Percentiles rank a stretch among this genome's conserved stretches.
Conservation (phyloP, 371 early-diverging fungal species). For the Blakeslea trispora region DNA sequence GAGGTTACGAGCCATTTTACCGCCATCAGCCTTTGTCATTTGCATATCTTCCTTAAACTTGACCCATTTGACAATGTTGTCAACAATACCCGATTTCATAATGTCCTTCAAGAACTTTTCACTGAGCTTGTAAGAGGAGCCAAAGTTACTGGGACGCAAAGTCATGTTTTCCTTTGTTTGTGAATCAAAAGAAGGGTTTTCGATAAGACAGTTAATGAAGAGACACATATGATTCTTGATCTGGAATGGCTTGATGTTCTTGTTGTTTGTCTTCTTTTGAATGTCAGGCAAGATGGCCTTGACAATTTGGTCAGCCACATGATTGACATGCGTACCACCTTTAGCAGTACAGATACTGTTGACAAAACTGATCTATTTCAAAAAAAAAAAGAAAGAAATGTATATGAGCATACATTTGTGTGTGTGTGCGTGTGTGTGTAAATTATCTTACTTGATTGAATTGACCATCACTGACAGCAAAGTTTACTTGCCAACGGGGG, state of each 20-base stretch:
- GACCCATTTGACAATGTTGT: constrained; percentile 81
- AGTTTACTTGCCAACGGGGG: constrained; percentile 98
- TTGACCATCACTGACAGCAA: constrained; percentile 94
- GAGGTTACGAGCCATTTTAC: constrained; percentile 69
- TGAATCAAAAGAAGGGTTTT: constrained; percentile 99
- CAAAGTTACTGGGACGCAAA: constrained; percentile 81
- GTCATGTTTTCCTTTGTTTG: constrained; percentile 99
- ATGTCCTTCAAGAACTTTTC: constrained; percentile 90
- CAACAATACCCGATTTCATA: constrained; percentile 83
- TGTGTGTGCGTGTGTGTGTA: too few relatives aligned
- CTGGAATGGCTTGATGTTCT: constrained; percentile 80
- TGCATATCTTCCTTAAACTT: constrained; percentile 83
- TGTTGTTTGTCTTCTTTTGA: constrained; percentile 85
- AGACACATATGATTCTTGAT: constrained; percentile 94
- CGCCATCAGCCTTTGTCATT: constrained; percentile 95
- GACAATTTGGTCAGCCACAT: constrained; percentile 91
- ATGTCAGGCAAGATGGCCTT: constrained; percentile 72
- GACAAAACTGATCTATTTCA: constrained; percentile 88
- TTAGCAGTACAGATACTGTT: constrained; percentile 98
- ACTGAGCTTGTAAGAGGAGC: constrained; percentile 79
- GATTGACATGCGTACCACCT: constrained; percentile 97
- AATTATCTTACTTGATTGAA: constrained; percentile 81
- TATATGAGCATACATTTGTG: too few relatives aligned
- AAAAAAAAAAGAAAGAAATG: background rate
- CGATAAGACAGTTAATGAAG: constrained; percentile 97